These are phyloP conservation scores for Backusella tuberculispora DNA, from an alignment of 192 early-diverging fungal genomes.

Conservation along the genomic window DNA sequence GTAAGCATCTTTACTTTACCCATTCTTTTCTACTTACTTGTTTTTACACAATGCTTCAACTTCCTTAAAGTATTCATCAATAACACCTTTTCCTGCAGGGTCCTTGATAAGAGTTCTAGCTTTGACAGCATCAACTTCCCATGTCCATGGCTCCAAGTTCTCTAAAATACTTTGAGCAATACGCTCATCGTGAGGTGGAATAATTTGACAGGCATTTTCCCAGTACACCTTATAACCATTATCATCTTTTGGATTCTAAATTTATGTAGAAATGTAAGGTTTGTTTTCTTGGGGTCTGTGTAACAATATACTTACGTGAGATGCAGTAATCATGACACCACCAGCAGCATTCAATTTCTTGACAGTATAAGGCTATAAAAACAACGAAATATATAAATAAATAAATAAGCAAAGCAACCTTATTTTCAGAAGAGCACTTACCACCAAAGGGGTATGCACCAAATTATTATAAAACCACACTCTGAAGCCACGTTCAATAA, in stretches of 20 bases:
- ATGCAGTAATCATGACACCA: conserved; percentile 97
- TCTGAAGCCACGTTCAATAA: conserved; percentile 75
- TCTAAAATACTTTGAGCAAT: conserved; percentile 75
- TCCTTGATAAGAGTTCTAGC: conserved; percentile 56
- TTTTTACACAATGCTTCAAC: conserved; percentile 47
- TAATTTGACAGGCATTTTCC: conserved; percentile 92
- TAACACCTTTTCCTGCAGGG: conserved; percentile 58
- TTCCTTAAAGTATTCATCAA: conserved; percentile 74
- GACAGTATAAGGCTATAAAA: conserved; percentile 77
- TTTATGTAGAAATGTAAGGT: not conserved
- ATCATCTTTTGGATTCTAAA: conserved; percentile 87
- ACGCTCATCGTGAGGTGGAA: conserved; percentile 82
- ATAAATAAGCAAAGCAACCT: not conserved
- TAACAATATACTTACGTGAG: conserved; percentile 55
- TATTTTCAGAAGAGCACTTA: conserved; percentile 9
- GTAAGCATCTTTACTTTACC: not conserved
- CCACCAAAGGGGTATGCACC: conserved; percentile 86
- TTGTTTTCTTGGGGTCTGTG: not conserved
- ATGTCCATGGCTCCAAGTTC: conserved; percentile 70
- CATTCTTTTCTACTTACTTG: conserved; percentile 11
- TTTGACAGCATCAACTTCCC: conserved; percentile 67
- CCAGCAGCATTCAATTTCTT: conserved; percentile 68
- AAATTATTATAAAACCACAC: conserved; percentile 77
- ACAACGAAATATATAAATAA: not conserved
- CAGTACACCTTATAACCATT: conserved; percentile 92